Evolutionary conservation across 208 protist species (phyloP).

Genomic region (Trypanosoma melophagium): DNA sequence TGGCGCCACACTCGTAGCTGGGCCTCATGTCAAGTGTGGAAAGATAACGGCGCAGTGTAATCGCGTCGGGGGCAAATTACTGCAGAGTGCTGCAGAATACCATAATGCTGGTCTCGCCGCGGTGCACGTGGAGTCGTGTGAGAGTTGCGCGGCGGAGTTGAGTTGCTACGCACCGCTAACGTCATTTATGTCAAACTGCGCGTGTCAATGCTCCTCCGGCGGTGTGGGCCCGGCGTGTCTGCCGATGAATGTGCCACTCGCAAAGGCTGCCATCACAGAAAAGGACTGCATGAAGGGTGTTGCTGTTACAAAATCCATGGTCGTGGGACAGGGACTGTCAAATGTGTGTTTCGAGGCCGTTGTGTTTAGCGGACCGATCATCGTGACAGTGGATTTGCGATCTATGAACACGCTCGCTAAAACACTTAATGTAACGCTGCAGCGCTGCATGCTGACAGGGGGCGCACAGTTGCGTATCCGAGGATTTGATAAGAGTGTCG

Average conservation of each 20-base stretch:
- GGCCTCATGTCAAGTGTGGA: not conserved
- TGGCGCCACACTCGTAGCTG: not conserved
- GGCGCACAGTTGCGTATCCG: not conserved
- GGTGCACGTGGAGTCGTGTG: not conserved
- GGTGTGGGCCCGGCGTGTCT: not conserved
- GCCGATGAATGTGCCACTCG: not conserved
- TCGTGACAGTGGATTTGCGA: not conserved
- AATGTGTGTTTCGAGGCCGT: not conserved
- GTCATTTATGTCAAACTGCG: not conserved
- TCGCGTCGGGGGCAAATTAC: not conserved
- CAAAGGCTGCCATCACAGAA: not conserved
- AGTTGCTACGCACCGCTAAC: not conserved
- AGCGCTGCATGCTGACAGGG: not conserved
- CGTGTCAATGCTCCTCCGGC: not conserved
- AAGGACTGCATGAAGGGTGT: not conserved
- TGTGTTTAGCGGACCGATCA: not conserved
- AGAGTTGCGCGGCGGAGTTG: not conserved
- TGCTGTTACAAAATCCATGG: not conserved
- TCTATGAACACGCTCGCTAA: not conserved
- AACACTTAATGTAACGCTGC: not conserved
- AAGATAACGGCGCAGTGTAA: not conserved
- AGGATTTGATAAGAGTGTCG: not conserved
- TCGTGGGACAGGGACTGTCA: not conserved
- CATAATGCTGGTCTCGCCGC: not conserved
- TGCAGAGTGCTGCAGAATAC: not conserved